Evolutionary conservation across 2,329 filamentous ascomycete species (phyloP), one percentile per base, ranked within the genome.

Genomic region (Karstenula rhodostoma): DNA sequence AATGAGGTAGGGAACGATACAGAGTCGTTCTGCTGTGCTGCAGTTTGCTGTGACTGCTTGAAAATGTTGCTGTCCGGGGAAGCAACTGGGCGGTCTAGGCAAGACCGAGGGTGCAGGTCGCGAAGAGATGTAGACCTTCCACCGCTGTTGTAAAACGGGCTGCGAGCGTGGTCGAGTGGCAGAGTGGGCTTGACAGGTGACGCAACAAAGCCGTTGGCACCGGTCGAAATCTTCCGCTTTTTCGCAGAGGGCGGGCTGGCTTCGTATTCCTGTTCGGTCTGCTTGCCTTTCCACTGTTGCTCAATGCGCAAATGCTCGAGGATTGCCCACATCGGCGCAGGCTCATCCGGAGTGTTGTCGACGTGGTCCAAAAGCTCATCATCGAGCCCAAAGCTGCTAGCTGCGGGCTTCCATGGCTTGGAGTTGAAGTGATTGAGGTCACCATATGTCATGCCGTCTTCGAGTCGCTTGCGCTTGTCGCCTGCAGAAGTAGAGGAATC

Each of bases 241-340:
- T 73, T 76, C 22, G 65, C 56, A 63, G 42, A 66, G 7, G 29
- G 32, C 10, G 19, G 49, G 23, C n/a, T 25, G 23, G 22, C 19
- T 40, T 53, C 40, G 9, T 52, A 7, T 51, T 53, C 40, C 12
- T 52, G 32, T 35, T 22, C 51, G 25, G 25, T 22, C 25, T 54
- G 35, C 19, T 22, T 19, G 46, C 50, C 67, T 53, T 27, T 68
- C 33, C 35, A 35, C 15, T 25, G 33, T 25, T 43, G 66, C 29
- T 74, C 69, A n/a, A 67, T 64, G 12, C 71, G 43, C 54, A 72
- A 61, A 32, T 73, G 71, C 2, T 64, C 60, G 37, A 74, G 72
- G 22, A 73, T 68, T 46, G 72, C 71, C 73, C 73, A 76, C 37
- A 63, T 68, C 7, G 73, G 73, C 3, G 69, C 73, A 5, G 69